These are phyloP conservation scores for Pugionium dolabratum DNA, from an alignment of 345 rosid species.

Conservation along the genomic window DNA sequence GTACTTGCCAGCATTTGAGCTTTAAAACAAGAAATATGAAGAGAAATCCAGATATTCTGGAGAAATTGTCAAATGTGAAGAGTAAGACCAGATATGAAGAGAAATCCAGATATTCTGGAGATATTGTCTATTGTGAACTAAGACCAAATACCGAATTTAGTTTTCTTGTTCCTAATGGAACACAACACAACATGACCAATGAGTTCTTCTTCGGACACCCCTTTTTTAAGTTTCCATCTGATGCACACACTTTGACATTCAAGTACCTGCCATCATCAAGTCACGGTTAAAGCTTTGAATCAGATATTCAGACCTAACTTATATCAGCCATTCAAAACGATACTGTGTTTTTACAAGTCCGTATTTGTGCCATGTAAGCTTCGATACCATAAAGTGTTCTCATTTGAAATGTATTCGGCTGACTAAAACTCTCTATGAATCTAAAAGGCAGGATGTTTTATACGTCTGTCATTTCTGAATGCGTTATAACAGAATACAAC, in stretches of 20 bases:
- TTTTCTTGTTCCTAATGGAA: slow-evolving; percentile 6
- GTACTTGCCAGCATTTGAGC: neutral
- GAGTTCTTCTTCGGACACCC: slow-evolving; percentile 43
- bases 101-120: too few species aligned
- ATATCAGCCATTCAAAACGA: slow-evolving; percentile 13
- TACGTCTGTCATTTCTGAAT: neutral
- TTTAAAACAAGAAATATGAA: too few species aligned
- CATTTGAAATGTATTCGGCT: slow-evolving; percentile 2
- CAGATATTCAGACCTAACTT: slow-evolving; percentile 17
- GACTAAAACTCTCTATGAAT: neutral
- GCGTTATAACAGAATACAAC: slow-evolving; percentile 6
- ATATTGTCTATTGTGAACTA: too few species aligned
- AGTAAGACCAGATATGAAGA: too few species aligned
- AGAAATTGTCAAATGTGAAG: too few species aligned
- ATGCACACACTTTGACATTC: slow-evolving; percentile 49
- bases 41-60: too few species aligned
- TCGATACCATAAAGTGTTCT: neutral
- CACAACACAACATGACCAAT: slow-evolving; percentile 24
- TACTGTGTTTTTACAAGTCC: slow-evolving; percentile 6
- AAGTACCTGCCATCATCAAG: slow-evolving; percentile 64
- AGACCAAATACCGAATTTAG: too few species aligned
- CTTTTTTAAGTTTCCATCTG: slow-evolving; percentile 32
- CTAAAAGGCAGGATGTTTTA: neutral
- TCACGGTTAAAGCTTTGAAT: slow-evolving; percentile 8
- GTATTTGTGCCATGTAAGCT: neutral